Evolutionary conservation across 306 rosid species (phyloP).

Genomic region (Lupinus albus): DNA sequence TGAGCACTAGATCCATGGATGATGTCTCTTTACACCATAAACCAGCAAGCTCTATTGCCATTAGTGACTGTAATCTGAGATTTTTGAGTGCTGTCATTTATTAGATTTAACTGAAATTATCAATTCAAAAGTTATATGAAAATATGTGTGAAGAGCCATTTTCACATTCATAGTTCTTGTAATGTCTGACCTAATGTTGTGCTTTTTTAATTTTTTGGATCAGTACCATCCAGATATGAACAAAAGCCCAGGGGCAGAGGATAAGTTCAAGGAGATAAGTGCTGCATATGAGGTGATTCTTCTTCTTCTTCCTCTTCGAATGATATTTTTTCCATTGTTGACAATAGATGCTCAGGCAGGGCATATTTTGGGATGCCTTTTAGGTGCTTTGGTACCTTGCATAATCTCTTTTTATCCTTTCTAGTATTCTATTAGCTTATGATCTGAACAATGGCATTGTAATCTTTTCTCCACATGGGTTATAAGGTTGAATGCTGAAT

Average conservation of each 20-base stretch:
- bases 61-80: conserved; percentile 4
- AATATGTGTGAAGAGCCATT: neutral
- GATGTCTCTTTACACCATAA: conserved; percentile 12
- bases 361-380: neutral
- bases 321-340: conserved; percentile 11
- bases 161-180: conserved; percentile 22
- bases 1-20: conserved; percentile 1
- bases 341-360: conserved; percentile 1
- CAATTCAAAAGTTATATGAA: conserved; percentile 7
- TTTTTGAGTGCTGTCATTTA: neutral
- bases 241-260: conserved; percentile 56
- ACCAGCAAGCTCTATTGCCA: conserved; percentile 10
- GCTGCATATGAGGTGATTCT: conserved; percentile 91
- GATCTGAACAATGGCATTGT: conserved; percentile 24
- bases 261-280: conserved; percentile 63
- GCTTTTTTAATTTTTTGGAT: conserved; percentile 28
- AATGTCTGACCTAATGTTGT: conserved; percentile 18
- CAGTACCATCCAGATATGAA: conserved; percentile 81
- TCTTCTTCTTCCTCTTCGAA: conserved; percentile 23
- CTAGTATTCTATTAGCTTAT: conserved; percentile 14
- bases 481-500: conserved; percentile 16
- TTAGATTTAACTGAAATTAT: conserved; percentile 1
- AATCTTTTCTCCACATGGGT: conserved; percentile 13
- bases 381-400: neutral
- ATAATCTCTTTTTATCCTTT: conserved; percentile 15